Base-by-base conservation (phyloP, 345 rosid species). In the Ailanthus altissimus region DNA sequence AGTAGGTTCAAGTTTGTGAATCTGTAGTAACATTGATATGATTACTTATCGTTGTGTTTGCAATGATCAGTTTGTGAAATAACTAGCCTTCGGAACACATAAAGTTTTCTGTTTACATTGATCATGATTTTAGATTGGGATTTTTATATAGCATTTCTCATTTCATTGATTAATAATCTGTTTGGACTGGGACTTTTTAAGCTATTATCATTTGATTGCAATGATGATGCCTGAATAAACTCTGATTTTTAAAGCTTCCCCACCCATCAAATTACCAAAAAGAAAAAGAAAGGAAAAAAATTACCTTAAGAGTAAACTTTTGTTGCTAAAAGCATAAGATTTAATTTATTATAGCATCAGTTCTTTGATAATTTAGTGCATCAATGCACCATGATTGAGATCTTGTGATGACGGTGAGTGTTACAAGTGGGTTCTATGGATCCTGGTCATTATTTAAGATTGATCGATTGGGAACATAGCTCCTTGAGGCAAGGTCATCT, bases 1-100 rank as follows among this genome's bases (percentile, higher is more conserved):
- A 80, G 97, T 92, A 89, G 59, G 88, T 80, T 36, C 28, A 42
- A 74, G 63, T 70, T 51, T 67, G 14, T 77, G 53, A 50, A 67
- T 64, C 58, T 32, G 38, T 59, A 66, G 57, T 53, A 14, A n/a
- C 18, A 13, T 10, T 49, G 23, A 75, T 53, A 12, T 50, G 54
- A 54, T 46, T 64, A 32, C 63, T 25, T 75, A 5, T 32, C 2
- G 11, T 36, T 61, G 62, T 64, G 69, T 15, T 75, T 63, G 2
- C 50, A n/a, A 14, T 38, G 13, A 36, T 40, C 6, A 13, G 28
- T 43, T 13, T 23, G 10, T 7, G 53, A 47, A 69, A 28, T 69
- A 69, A 53, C 20, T 28, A 53, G 20, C 4, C 14, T 1, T 5
- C 20, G 32, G 74, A 36, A 10, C 14, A 53, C 9, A 11, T 2